Evolutionary conservation across 129 eudicot genomes (phyloP).

Genomic region (Smallanthus sonchifolius): DNA sequence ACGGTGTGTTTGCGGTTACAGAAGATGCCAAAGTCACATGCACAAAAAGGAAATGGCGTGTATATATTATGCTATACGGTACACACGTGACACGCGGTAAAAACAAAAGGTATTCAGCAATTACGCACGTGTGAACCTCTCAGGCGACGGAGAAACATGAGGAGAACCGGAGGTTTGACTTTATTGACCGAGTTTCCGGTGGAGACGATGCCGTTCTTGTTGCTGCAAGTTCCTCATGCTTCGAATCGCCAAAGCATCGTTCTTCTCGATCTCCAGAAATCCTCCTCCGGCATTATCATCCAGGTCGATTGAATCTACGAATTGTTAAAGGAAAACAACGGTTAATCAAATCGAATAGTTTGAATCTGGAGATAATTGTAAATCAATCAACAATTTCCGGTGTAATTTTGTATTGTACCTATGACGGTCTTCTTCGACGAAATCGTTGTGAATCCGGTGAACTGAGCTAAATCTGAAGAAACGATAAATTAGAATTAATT

Average conservation of each 20-base stretch:
- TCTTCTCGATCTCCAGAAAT: conserved; percentile 24
- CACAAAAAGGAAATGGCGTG: conserved; percentile 24
- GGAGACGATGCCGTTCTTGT: conserved; percentile 24
- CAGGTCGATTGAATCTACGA: conserved; percentile 23
- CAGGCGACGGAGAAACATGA: conserved; percentile 12
- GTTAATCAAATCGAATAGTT: not conserved
- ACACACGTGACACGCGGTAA: conserved; percentile 18
- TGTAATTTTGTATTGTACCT: conserved; percentile 24
- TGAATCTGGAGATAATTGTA: not conserved
- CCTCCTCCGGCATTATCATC: conserved; percentile 20
- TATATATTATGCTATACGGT: conserved; percentile 1
- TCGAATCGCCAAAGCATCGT: conserved; percentile 21
- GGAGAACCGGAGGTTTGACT: conserved; percentile 13
- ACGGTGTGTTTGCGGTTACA: conserved; percentile 24
- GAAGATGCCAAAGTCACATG: conserved; percentile 38
- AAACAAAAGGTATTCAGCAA: conserved; percentile 19
- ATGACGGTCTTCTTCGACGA: conserved; percentile 16
- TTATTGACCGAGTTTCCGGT: conserved; percentile 40
- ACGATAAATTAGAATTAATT: not conserved
- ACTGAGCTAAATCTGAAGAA: conserved; percentile 36
- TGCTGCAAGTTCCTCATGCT: conserved; percentile 37
- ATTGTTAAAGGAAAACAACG: not conserved
- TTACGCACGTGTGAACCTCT: conserved; percentile 29
- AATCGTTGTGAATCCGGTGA: conserved; percentile 25
- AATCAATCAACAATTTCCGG: not conserved